phyloP scores from a whole-genome alignment of 108 stramenopile genomes.

The Discostella pseudostelligera region DNA sequence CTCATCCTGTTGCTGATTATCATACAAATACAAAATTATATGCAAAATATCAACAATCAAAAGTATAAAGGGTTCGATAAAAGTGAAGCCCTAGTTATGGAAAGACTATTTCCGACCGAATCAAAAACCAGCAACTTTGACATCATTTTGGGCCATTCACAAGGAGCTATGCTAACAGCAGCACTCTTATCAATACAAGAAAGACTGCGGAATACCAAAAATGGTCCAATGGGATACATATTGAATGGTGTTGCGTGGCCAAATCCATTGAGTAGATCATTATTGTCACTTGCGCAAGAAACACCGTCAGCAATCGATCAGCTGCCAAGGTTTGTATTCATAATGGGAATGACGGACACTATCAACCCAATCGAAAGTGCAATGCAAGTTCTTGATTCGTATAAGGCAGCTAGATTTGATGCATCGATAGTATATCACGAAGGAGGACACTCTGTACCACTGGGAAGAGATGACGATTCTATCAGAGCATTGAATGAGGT shows the following conservation, averaged over 20 bases:
- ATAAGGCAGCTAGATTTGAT: slow-evolving; percentile 37
- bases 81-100: slow-evolving; percentile 43
- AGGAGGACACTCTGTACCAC: slow-evolving; percentile 74
- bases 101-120: slow-evolving; percentile 27
- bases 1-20: not conserved
- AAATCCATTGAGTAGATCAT: slow-evolving; percentile 52
- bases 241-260: slow-evolving; percentile 81
- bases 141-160: slow-evolving; percentile 74
- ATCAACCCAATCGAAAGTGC: slow-evolving; percentile 73
- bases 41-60: too few relatives aligned
- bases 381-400: slow-evolving; percentile 48
- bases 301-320: not conserved
- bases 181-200: slow-evolving; percentile 53
- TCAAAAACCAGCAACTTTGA: slow-evolving; percentile 42
- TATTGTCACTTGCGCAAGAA: slow-evolving; percentile 11
- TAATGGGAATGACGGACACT: slow-evolving; percentile 61
- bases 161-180: slow-evolving; percentile 76
- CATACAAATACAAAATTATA: not conserved
- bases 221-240: slow-evolving; percentile 47
- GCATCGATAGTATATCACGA: slow-evolving; percentile 57
- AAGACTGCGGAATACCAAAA: slow-evolving; percentile 1
- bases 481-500: slow-evolving; percentile 27
- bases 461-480: slow-evolving; percentile 30
- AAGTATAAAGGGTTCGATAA: slow-evolving; percentile 67
- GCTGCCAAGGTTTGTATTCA: slow-evolving; percentile 47